Evolutionary conservation across 1,139 yeast species (phyloP), one percentile per base, ranked within the genome.

Genomic region (Sugiyamaella sp.): DNA sequence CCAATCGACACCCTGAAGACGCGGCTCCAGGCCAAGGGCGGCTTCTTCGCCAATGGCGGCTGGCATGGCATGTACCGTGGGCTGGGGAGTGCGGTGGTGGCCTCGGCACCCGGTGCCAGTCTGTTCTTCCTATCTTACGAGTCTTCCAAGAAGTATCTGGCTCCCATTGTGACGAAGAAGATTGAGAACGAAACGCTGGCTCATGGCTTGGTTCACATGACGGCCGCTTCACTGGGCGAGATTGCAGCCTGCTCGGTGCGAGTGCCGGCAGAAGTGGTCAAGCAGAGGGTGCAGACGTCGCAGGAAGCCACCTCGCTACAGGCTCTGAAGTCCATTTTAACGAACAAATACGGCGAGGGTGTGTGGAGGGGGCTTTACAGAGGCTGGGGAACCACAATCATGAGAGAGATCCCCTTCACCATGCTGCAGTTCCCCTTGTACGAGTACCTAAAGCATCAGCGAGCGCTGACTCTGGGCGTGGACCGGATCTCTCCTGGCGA

Each of bases 1-100:
- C 99, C 99, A 8, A 89, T 93, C 45, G 99, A 95, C 64, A 95
- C 99, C 1, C 65, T 93, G 58, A 93, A 93, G 72, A 93, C 99
- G 0, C 75, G 99, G 56, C 74, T 93, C 16, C 99, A 93, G 69
- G 98, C 99, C 32, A 84, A 84, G 66, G 97, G 97, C 27, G 99
- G 99, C 0, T 91, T 93, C 66, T 88, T 89, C 69, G 75, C 72
- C 20, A 93, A 91, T 71, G 99, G 99, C 24, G 99, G 97, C 1
- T 93, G 93, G 81, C 75, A 72, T 51, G 98, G 98, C 0, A 85
- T 95, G 14, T 93, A 93, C 65, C 78, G 86, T 60, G 99, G 99
- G 1, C 76, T 93, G 8, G 98, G 98, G 1, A 86, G 96, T 45
- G 93, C 96, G 20, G 86, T 93, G 22, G 85, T 91, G 20, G 99